Base-by-base conservation (phyloP, 768 basidiomycete genomes). In the Psilocybe sp. region DNA sequence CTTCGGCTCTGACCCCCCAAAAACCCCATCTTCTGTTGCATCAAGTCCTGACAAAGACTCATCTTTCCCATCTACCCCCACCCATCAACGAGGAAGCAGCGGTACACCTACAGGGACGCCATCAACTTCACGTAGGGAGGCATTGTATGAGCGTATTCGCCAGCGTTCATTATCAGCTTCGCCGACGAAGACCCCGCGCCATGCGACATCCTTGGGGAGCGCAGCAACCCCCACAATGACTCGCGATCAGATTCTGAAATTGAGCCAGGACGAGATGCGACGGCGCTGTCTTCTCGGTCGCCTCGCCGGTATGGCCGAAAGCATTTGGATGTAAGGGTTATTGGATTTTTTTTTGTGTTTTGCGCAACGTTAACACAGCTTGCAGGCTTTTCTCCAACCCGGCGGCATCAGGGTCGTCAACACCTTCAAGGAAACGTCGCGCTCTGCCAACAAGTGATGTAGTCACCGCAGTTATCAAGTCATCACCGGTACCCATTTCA, bases 401-500 rank as follows among this genome's bases (percentile, higher is more conserved):
- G 2, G 64, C 69, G 5, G 50, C 68, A 1, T 76, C 78, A 6
- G 67, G 80, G 10, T 71, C 76, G 4, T 66, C 78, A 1, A 77
- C 81, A 3, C 77, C 84, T 14, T 73, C 80, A 3, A 80, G 90
- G 44, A 90, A 87, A 64, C 80, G 90, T 37, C 84, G 85, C 38
- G 79, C 84, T 19, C 69, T 91, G 45, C 89, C 85, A 13, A 65
- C 72, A 13, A 74, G 74, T 31, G 89, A 92, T 60, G 85, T 91
- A 31, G 73, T 74, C 4, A 67, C 78, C 18, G 84, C 89, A 10
- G 70, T 92, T 51, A 67, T 91, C 47, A 91, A 92, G 67, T 91
- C 89, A 0, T 89, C 89, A 0, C 83, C 86, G 1, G 83, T 92
- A 5, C 89, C 90, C 7, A 81, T 90, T 53, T 92, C 89, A 15